phyloP scores from a whole-genome alignment of 306 rosid species.

The Oemleria cerasiformis region DNA sequence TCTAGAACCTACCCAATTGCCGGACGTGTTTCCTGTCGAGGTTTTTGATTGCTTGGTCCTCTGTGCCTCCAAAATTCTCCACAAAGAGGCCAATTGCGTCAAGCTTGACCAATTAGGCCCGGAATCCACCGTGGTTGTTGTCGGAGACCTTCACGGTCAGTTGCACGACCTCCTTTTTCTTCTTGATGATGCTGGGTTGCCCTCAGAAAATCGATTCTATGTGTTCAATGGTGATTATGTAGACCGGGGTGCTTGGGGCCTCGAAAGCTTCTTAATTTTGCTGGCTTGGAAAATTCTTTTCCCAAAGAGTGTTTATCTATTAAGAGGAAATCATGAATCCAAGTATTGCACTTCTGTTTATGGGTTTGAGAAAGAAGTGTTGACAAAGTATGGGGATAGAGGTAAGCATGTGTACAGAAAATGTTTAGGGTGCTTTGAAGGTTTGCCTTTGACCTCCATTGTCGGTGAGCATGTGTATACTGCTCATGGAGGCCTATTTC shows the following conservation, averaged over 20 bases:
- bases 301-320: conserved; percentile 57
- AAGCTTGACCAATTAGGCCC: conserved; percentile 37
- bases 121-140: conserved; percentile 38
- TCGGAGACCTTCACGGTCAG: conserved; percentile 86
- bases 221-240: conserved; percentile 90
- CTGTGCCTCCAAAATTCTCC: conserved; percentile 71
- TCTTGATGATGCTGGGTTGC: conserved; percentile 60
- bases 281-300: conserved; percentile 77
- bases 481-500: conserved; percentile 90
- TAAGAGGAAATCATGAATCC: conserved; percentile 88
- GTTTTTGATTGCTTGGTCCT: conserved; percentile 67
- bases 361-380: conserved; percentile 82
- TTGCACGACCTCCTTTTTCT: conserved; percentile 73
- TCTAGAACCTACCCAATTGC: conserved; percentile 50
- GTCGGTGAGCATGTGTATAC: conserved; percentile 74
- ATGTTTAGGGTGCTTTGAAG: conserved; percentile 92
- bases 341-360: conserved; percentile 89
- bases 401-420: conserved; percentile 86
- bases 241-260: conserved; percentile 94
- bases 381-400: conserved; percentile 66
- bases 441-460: conserved; percentile 80
- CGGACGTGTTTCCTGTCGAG: conserved; percentile 55
- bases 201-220: conserved; percentile 51
- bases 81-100: conserved; percentile 77
- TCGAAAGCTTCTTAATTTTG: conserved; percentile 67